phyloP scores from a whole-genome alignment of 495 filamentous ascomycete genomes.

The Peziza echinospora region DNA sequence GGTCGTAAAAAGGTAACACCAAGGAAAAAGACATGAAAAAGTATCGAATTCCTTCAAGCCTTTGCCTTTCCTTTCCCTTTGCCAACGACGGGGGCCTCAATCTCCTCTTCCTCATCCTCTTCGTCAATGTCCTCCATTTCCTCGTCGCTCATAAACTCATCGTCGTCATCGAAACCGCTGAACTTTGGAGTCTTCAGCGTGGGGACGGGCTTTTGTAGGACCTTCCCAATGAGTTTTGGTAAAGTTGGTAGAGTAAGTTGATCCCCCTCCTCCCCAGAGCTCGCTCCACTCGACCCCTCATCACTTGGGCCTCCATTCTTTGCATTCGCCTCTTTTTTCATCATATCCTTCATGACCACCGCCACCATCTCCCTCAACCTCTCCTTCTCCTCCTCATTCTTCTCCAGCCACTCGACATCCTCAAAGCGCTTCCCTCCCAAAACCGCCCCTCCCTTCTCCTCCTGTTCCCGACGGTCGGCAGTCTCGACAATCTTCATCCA shows the following conservation, averaged over 20 bases:
- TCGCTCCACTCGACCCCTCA: constrained; percentile 32
- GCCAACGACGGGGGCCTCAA: constrained; percentile 6
- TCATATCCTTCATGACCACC: constrained; percentile 41
- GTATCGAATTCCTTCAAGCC: too few species aligned
- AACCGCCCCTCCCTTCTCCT: constrained; percentile 39
- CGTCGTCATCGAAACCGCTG: constrained; percentile 77
- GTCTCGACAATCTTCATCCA: constrained; percentile 72
- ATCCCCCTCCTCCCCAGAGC: constrained; percentile 24
- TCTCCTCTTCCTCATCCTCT: constrained; percentile 7
- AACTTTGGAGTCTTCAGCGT: constrained; percentile 34
- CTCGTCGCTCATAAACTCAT: constrained; percentile 66
- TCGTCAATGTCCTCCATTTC: constrained; percentile 7
- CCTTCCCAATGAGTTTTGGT: not conserved
- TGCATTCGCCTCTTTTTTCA: not conserved
- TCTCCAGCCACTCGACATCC: constrained; percentile 83
- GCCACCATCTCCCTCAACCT: constrained; percentile 66
- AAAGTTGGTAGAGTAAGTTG: constrained; percentile 7
- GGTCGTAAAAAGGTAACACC: not conserved
- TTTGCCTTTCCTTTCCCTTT: constrained; percentile 15
- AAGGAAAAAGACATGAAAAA: not conserved
- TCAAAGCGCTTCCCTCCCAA: constrained; percentile 46
- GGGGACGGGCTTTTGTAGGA: not conserved
- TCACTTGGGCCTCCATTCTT: constrained; percentile 8
- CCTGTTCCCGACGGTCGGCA: constrained; percentile 46
- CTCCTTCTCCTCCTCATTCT: constrained; percentile 66